Evolutionary conservation across 2,329 filamentous ascomycete species (phyloP).

Genomic region (Alternaria consortialis): DNA sequence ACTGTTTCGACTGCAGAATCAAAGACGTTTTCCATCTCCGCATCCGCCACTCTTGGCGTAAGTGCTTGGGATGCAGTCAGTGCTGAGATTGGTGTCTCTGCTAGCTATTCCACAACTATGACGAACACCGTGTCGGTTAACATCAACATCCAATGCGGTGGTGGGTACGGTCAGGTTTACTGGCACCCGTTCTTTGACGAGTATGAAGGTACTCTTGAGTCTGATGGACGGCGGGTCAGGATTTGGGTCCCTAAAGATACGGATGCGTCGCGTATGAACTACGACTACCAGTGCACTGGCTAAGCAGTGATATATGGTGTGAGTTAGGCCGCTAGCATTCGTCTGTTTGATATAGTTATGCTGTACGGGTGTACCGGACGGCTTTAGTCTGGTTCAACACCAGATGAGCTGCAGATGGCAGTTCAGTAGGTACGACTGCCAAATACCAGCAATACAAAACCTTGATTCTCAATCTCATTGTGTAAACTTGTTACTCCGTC

Average conservation of each 20-base stretch:
- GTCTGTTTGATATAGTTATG: background rate
- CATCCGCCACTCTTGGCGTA: background rate
- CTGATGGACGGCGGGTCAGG: background rate
- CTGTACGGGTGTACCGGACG: background rate
- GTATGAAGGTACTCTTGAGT: background rate
- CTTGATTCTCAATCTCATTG: no score
- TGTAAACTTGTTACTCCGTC: no score
- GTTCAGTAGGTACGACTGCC: no score
- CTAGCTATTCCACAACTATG: background rate
- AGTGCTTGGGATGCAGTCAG: background rate
- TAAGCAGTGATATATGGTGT: background rate
- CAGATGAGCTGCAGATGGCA: background rate
- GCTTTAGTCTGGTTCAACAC: background rate
- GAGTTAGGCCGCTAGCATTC: background rate
- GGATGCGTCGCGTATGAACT: constrained; percentile 6
- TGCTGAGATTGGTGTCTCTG: constrained; percentile 3
- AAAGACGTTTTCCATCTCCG: background rate
- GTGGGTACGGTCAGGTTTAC: background rate
- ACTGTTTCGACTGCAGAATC: background rate
- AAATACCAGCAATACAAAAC: no score
- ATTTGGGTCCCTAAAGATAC: constrained; percentile 4
- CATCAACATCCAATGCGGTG: background rate
- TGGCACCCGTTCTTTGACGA: constrained; percentile 2
- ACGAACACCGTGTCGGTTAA: background rate
- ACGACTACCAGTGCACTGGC: constrained; percentile 8